Evolutionary conservation across 768 basidiomycete species (phyloP).

Genomic region (Pleurotus tuoliensis): DNA sequence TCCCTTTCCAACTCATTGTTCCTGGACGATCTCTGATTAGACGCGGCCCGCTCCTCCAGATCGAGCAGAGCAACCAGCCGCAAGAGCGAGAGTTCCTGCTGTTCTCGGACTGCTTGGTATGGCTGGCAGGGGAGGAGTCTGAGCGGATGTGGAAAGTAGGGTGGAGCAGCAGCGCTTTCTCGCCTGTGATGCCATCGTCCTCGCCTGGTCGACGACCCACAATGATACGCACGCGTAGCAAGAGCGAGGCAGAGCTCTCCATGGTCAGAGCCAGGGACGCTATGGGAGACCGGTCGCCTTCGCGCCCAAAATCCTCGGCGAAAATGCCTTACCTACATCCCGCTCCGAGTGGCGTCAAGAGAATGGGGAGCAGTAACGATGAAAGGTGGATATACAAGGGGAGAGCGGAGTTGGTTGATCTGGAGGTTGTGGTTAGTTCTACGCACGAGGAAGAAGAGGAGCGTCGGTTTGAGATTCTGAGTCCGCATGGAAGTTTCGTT

Average conservation of each 20-base stretch:
- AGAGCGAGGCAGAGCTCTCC: constrained; percentile 57
- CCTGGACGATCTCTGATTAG: constrained; percentile 81
- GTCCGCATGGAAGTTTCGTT: constrained; percentile 75
- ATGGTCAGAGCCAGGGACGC: constrained; percentile 12
- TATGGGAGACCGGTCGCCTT: not conserved
- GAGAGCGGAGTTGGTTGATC: constrained; percentile 62
- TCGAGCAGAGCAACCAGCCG: constrained; percentile 46
- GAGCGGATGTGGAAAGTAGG: constrained; percentile 30
- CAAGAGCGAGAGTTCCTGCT: constrained; percentile 71
- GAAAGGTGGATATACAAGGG: constrained; percentile 77
- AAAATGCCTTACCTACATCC: constrained; percentile 14
- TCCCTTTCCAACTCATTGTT: constrained; percentile 57
- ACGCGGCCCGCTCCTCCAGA: constrained; percentile 57
- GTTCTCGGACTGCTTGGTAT: constrained; percentile 78
- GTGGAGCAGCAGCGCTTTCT: constrained; percentile 14
- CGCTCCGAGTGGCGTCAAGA: constrained; percentile 26
- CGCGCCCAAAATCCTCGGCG: not conserved
- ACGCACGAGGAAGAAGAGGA: constrained; percentile 47
- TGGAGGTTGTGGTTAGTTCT: constrained; percentile 64
- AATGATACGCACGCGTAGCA: constrained; percentile 47
- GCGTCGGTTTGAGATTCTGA: constrained; percentile 65
- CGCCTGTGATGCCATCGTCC: constrained; percentile 14
- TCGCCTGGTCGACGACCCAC: constrained; percentile 21
- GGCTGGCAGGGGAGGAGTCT: constrained; percentile 58
- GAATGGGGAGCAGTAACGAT: constrained; percentile 33